These are phyloP conservation scores for Chytridium lagenaria DNA, from an alignment of 371 early-diverging fungal species.

Conservation along the genomic window DNA sequence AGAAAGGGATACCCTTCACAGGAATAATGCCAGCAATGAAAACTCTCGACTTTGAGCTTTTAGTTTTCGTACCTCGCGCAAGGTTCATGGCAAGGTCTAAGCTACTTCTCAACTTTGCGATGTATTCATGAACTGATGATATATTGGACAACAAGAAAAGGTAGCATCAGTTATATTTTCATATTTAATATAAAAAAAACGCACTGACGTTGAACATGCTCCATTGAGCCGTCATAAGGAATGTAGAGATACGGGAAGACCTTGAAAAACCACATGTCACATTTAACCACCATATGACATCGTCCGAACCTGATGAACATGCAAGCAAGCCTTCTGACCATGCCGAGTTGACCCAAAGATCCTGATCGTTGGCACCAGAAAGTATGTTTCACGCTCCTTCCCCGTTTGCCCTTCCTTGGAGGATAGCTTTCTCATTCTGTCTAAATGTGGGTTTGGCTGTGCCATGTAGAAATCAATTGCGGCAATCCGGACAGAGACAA, in stretches of 20 bases:
- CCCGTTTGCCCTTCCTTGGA: slow-evolving; percentile 24
- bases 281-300: no score
- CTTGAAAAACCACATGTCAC: slow-evolving; percentile 41
- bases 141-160: background rate
- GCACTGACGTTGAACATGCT: slow-evolving; percentile 19
- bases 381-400: background rate
- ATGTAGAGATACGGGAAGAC: slow-evolving; percentile 78
- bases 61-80: slow-evolving; percentile 27
- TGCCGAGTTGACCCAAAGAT: slow-evolving; percentile 77
- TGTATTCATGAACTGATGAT: slow-evolving; percentile 49
- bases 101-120: slow-evolving; percentile 70
- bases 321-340: slow-evolving; percentile 80
- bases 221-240: slow-evolving; percentile 45
- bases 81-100: slow-evolving; percentile 76
- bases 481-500: slow-evolving; percentile 60
- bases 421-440: slow-evolving; percentile 37
- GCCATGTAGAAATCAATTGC: slow-evolving; percentile 69
- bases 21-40: slow-evolving; percentile 69
- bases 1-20: slow-evolving; percentile 83
- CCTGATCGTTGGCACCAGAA: slow-evolving; percentile 74
- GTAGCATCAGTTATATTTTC: background rate
- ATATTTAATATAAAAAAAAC: background rate
- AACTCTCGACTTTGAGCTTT: background rate
- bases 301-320: slow-evolving; percentile 71
- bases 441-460: slow-evolving; percentile 59